A percentile compares a stretch with the other conserved stretches of the same genome.
These are phyloP conservation scores for Starmerella geochares DNA, from an alignment of 805 yeast genomes.

Conservation along the genomic window DNA sequence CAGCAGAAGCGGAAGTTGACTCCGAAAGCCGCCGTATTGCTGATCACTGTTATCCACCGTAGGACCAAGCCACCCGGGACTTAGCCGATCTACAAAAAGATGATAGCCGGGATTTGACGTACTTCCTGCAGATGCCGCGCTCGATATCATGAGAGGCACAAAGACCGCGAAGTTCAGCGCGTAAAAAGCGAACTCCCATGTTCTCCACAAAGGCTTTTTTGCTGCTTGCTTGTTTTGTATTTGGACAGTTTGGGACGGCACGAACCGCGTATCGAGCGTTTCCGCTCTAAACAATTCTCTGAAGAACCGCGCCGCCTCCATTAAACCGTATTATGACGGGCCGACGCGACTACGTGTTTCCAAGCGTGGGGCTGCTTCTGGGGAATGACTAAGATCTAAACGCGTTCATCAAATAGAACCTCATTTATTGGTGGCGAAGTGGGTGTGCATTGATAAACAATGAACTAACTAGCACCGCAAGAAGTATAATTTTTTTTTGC, in stretches of 20 bases:
- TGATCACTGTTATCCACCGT: constrained; percentile 73
- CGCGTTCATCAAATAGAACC: neutral
- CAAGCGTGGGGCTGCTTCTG: neutral
- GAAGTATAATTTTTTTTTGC: too few species aligned
- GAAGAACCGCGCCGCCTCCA: constrained; percentile 1
- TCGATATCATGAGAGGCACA: constrained; percentile 72
- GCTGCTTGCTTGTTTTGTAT: constrained; percentile 27
- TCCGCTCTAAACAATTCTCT: constrained; percentile 32
- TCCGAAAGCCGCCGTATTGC: constrained; percentile 81
- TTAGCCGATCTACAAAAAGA: constrained; percentile 48
- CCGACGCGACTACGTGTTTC: neutral
- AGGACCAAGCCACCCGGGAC: constrained; percentile 84
- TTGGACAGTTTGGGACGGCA: constrained; percentile 31
- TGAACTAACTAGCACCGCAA: too few species aligned
- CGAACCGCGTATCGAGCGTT: constrained; percentile 37
- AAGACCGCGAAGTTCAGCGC: constrained; percentile 50
- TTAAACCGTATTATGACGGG: neutral
- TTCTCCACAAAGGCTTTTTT: constrained; percentile 53
- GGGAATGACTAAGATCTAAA: neutral
- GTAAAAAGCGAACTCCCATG: constrained; percentile 67
- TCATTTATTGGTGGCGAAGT: neutral
- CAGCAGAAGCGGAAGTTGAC: constrained; percentile 57
- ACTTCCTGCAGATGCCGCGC: constrained; percentile 57
- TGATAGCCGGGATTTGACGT: constrained; percentile 53
- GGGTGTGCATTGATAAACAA: too few species aligned